These are phyloP conservation scores for Capsella rubella DNA, from an alignment of 441 rosid species.

Conservation along the genomic window DNA sequence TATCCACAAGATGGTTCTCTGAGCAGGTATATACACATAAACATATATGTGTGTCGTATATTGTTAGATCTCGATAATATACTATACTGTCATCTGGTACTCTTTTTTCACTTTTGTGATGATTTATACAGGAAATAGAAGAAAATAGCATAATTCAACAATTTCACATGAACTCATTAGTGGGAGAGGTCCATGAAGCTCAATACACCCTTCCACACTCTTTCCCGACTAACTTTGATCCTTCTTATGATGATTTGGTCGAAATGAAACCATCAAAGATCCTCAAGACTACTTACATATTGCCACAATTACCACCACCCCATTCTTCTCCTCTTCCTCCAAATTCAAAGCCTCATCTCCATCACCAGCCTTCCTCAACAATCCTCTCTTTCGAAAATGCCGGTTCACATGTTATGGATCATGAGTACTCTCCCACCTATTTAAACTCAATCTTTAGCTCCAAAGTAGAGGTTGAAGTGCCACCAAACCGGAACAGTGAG, in stretches of 20 bases:
- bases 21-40: conserved; percentile 31
- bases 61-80: background rate
- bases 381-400: conserved; percentile 35
- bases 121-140: conserved; percentile 36
- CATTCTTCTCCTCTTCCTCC: conserved; percentile 17
- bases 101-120: background rate
- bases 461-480: conserved; percentile 15
- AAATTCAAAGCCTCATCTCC: conserved; percentile 29
- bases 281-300: conserved; percentile 36
- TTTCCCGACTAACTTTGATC: conserved; percentile 11
- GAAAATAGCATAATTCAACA: conserved; percentile 37
- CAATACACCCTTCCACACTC: conserved; percentile 28
- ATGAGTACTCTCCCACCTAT: conserved; percentile 33
- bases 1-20: conserved; percentile 33
- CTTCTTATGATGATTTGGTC: conserved; percentile 37
- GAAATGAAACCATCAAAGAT: conserved; percentile 39
- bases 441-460: conserved; percentile 21
- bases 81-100: background rate
- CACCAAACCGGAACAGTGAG: conserved; percentile 6
- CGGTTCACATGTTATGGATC: conserved; percentile 12
- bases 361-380: conserved; percentile 31
- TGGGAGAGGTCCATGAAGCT: conserved; percentile 30
- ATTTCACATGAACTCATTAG: conserved; percentile 28
- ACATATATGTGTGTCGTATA: background rate
- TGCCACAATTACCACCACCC: conserved; percentile 21